Evolutionary conservation across 108 stramenopile species (phyloP), one percentile per base, ranked within the genome.

Genomic region (Cyclotella kingstonii): DNA sequence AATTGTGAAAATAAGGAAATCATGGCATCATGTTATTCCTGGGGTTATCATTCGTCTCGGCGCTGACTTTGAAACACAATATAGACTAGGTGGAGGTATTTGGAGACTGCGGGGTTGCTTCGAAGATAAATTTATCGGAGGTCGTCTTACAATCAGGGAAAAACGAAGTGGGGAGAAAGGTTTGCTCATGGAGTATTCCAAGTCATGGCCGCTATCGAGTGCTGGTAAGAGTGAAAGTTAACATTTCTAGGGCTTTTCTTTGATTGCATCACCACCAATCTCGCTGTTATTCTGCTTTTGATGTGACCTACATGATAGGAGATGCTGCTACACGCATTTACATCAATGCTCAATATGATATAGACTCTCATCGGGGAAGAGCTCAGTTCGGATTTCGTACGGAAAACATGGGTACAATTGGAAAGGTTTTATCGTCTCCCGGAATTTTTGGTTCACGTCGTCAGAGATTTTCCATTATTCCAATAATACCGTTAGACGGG

Each of bases 1-100:
- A 1, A 58, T 55, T 45, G 33, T 76, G n/a, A 76, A 76, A 41
- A 18, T 76, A 39, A 35, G 74, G n/a, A 76, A 76, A 54, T 63
- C 74, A 4, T 76, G 66, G 66, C 46, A 56, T 28, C 34, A 60
- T 35, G 34, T 63, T 18, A 14, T 76, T 26, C 74, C 74, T 15
- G 60, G 74, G 10, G 74, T 49, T 0, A 68, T 76, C 8, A 39
- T 76, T 25, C 54, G 66, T 4, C 33, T 68, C 11, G 74, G 74
- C 0, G 74, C 74, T 17, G 74, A 76, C 51, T 63, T 76, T 54
- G 74, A 68, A 31, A 68, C 60, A 21, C 54, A 62, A 7, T 23
- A 58, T 55, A 54, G 60, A 31, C 36, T 71, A 35, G 61, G 70
- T 18, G 40, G 54, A 34, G 66, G 74, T 1, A 15, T 55, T n/a